Base-by-base conservation (phyloP, 2,329 filamentous ascomycete genomes). In the Stachybotrys chartarum region DNA sequence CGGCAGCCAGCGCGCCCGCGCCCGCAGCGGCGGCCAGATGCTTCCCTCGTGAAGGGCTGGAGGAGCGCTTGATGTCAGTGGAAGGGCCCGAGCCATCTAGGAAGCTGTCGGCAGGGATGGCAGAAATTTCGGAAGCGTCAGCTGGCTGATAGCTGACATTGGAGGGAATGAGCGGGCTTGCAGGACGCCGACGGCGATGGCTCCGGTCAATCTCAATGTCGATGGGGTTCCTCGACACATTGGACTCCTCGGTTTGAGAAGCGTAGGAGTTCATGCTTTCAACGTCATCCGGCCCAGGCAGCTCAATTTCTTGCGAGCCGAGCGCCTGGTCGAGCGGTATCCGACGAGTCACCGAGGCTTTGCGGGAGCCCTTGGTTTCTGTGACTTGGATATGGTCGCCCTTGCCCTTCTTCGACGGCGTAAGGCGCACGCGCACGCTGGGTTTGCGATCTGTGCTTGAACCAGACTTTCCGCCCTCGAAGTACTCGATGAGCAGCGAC, bases 401-500 rank as follows among this genome's bases (percentile, higher is more conserved):
- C 63, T 77, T 81, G 59, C 78, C 74, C 68, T 80, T 83, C 69
- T 84, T 86, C 64, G 88, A 91, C 14, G 92, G 92, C 14, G 90
- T 95, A 59, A 96, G 81, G 73, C 84, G 82, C 72, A 88, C 79
- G 67, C 82, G 83, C 54, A 97, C 90, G 69, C 91, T 96, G 12
- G 92, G 91, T 63, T 88, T 86, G 64, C 88, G 86, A 63, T 84
- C 81, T 63, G 78, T 78, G 63, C 78, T 78, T 55, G 81, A 75
- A 60, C 78, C 76, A 56, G 78, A 72, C 55, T 90, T 92, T 59
- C 86, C 84, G 62, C 85, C 89, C 74, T 96, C 92, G 66, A 95
- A 97, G 72, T 96, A 96, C 74, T 97, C 92, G 66, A 97, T 97
- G 64, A 97, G 79, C 61, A 97, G 79, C 55, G 90, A 95, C 44